A percentile compares a stretch with the other conserved stretches of the same genome.
These are phyloP conservation scores for Heritiera fomes DNA, from an alignment of 345 rosid genomes.

Conservation along the genomic window DNA sequence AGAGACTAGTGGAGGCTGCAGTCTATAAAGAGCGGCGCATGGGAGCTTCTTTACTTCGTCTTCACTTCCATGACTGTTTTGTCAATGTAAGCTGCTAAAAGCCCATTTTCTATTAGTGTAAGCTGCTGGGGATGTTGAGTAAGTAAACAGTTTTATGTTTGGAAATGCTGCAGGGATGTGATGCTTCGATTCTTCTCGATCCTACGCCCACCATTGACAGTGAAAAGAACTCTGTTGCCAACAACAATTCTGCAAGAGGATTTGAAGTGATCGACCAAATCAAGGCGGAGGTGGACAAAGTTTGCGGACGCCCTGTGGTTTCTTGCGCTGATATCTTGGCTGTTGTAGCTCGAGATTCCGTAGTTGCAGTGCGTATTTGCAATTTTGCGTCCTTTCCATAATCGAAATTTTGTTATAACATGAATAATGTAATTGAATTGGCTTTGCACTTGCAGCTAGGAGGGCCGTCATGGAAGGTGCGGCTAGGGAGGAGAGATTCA, in stretches of 20 bases:
- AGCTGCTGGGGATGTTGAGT: not conserved
- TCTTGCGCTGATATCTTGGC: conserved; percentile 70
- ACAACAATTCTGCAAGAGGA: conserved; percentile 49
- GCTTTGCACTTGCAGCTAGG: conserved; percentile 38
- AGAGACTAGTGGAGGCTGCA: conserved; percentile 38
- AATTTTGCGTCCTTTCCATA: not conserved
- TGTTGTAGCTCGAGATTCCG: conserved; percentile 61
- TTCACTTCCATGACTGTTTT: conserved; percentile 71
- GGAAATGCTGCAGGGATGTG: conserved; percentile 53
- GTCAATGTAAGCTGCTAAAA: conserved; percentile 40
- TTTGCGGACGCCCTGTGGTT: conserved; percentile 50
- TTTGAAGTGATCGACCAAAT: conserved; percentile 62
- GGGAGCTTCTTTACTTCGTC: conserved; percentile 59
- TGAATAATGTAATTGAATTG: not conserved
- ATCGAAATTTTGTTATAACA: not conserved
- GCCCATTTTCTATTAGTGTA: not conserved
- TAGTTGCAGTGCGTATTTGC: conserved; percentile 41
- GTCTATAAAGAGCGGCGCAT: conserved; percentile 49
- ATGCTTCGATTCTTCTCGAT: conserved; percentile 67
- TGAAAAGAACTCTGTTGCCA: conserved; percentile 50
- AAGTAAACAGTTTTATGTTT: not conserved
- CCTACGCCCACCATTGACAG: conserved; percentile 45
- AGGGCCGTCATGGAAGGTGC: conserved; percentile 47
- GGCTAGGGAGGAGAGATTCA: conserved; percentile 50
- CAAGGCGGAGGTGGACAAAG: conserved; percentile 51